A percentile compares a stretch with the other conserved stretches of the same genome.
Evolutionary conservation across 441 rosid species (phyloP).

Genomic region (Adansonia gregorii): DNA sequence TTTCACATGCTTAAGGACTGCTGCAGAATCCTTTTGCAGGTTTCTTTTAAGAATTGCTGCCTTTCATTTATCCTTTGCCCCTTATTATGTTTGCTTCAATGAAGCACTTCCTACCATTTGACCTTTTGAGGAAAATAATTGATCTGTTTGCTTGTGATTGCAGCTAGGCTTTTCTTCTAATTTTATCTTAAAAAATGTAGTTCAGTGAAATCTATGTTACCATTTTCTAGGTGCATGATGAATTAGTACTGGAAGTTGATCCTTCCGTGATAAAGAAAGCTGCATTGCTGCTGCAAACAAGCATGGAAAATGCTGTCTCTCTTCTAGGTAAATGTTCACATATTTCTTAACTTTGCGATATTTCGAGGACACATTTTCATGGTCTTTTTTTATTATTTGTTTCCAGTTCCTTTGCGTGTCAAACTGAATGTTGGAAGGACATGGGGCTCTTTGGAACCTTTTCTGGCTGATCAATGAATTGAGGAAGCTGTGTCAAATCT

Average conservation of each 20-base stretch:
- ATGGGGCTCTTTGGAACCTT: conserved; percentile 90
- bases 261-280: conserved; percentile 76
- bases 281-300: conserved; percentile 57
- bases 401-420: conserved; percentile 85
- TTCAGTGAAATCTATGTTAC: conserved; percentile 17
- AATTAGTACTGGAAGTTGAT: conserved; percentile 88
- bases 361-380: conserved; percentile 24
- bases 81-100: not conserved
- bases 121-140: not conserved
- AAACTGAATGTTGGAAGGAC: conserved; percentile 89
- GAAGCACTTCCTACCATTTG: not conserved
- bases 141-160: conserved; percentile 11
- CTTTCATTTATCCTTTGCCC: conserved; percentile 10
- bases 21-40: conserved; percentile 93
- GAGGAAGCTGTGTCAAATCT: conserved; percentile 34
- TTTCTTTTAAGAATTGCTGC: conserved; percentile 33
- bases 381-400: conserved; percentile 18
- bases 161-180: not conserved
- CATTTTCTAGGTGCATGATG: conserved; percentile 81
- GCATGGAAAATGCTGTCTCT: conserved; percentile 85
- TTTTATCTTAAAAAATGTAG: conserved; percentile 11
- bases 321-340: conserved; percentile 64
- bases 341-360: conserved; percentile 1
- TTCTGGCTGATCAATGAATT: conserved; percentile 43
- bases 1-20: conserved; percentile 72